Conservation (phyloP, 345 rosid species). For the Eucalyptus lansdowneana region DNA sequence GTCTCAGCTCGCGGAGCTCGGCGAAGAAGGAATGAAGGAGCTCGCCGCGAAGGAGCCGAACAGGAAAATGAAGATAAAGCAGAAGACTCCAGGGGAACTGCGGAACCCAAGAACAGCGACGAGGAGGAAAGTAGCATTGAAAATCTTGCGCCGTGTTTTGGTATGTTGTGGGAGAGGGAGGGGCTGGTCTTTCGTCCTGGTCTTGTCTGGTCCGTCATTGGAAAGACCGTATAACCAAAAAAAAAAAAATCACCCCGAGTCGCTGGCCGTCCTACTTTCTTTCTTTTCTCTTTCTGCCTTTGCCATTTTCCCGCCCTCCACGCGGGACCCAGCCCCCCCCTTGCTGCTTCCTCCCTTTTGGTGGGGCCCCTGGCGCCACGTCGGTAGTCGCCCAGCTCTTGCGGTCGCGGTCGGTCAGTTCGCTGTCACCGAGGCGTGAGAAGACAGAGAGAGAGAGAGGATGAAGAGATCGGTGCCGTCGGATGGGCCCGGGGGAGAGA, state of each 20-base stretch:
- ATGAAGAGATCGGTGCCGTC: constrained; percentile 15
- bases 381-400: neutral
- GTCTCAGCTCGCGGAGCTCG: neutral
- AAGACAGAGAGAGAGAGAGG: constrained; percentile 16
- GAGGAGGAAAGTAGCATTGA: neutral
- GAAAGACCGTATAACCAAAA: neutral
- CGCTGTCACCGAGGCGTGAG: constrained; percentile 42
- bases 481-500: neutral
- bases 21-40: neutral
- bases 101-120: neutral
- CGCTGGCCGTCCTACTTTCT: neutral
- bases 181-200: neutral
- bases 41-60: neutral
- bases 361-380: neutral
- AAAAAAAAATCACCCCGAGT: neutral
- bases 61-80: neutral
- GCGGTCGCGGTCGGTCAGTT: neutral
- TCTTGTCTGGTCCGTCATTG: neutral
- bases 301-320: neutral
- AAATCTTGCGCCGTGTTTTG: neutral
- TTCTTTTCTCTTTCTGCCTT: neutral
- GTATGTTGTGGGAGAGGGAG: neutral
- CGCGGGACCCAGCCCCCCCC: neutral
- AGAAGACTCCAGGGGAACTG: neutral
- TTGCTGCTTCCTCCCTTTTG: neutral